phyloP scores from a whole-genome alignment of 768 basidiomycete genomes.

The Fistulinella prunicolor region DNA sequence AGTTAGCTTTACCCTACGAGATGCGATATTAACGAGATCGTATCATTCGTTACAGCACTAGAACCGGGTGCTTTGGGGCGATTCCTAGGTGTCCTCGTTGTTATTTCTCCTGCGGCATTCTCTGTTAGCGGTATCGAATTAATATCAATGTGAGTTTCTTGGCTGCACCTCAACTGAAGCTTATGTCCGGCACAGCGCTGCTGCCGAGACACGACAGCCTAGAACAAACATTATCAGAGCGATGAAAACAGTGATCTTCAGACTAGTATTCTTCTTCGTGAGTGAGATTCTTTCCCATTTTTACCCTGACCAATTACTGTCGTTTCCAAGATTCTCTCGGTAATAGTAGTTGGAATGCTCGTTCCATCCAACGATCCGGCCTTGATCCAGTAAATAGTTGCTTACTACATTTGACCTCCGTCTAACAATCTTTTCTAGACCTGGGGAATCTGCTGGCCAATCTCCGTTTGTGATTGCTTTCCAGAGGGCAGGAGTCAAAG shows the following conservation, averaged over 20 bases:
- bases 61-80: conserved; percentile 22
- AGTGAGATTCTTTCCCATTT: background rate
- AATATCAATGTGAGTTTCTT: conserved; percentile 54
- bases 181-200: conserved; percentile 44
- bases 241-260: conserved; percentile 73
- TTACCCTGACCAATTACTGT: background rate
- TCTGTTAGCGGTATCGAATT: conserved; percentile 78
- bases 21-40: background rate
- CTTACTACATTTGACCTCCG: background rate
- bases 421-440: conserved; percentile 3
- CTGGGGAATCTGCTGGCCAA: conserved; percentile 47
- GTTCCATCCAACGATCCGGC: conserved; percentile 63
- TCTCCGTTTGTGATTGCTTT: conserved; percentile 89
- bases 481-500: conserved; percentile 65
- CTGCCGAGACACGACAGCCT: conserved; percentile 75
- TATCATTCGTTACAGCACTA: conserved; percentile 4
- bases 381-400: conserved; percentile 40
- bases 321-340: conserved; percentile 16
- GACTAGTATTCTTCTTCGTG: conserved; percentile 48
- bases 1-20: background rate
- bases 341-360: conserved; percentile 69
- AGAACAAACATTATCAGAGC: conserved; percentile 78
- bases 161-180: conserved; percentile 12
- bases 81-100: conserved; percentile 22
- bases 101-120: conserved; percentile 45